A percentile compares a stretch with the other conserved stretches of the same genome.
These are phyloP conservation scores for Dovyalis caffra DNA, from an alignment of 345 rosid genomes.

Conservation along the genomic window DNA sequence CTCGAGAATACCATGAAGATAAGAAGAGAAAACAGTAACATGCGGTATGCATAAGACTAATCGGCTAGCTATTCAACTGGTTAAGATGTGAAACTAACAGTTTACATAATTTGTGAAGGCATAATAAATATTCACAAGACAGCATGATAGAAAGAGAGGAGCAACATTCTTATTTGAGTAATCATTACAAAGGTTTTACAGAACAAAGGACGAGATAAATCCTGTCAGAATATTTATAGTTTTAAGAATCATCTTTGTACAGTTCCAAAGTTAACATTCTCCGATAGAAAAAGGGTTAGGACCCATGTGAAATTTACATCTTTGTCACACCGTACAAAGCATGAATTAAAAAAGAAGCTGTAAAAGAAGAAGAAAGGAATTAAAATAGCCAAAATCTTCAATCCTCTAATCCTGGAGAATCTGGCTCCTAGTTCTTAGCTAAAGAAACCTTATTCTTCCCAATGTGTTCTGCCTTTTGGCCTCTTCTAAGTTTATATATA, in stretches of 20 bases:
- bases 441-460: slow-evolving; percentile 19
- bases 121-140: background rate
- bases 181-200: background rate
- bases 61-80: background rate
- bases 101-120: background rate
- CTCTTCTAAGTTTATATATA: background rate
- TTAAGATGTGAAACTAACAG: background rate
- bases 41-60: background rate
- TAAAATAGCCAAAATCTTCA: slow-evolving; percentile 3
- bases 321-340: slow-evolving; percentile 24
- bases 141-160: background rate
- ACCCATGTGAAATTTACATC: slow-evolving; percentile 18
- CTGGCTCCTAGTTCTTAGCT: slow-evolving; percentile 4
- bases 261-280: slow-evolving; percentile 28
- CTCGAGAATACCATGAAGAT: no score
- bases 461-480: slow-evolving; percentile 4
- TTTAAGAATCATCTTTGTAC: slow-evolving; percentile 22
- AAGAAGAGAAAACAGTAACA: no score
- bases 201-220: background rate
- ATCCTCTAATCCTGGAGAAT: slow-evolving; percentile 7
- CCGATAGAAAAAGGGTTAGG: background rate
- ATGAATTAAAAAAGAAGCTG: background rate
- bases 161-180: background rate
- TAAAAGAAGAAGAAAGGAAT: background rate
- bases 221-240: background rate